Evolutionary conservation across 169 alveolate species (phyloP).

Genomic region (Cyclospora cayetanensis): DNA sequence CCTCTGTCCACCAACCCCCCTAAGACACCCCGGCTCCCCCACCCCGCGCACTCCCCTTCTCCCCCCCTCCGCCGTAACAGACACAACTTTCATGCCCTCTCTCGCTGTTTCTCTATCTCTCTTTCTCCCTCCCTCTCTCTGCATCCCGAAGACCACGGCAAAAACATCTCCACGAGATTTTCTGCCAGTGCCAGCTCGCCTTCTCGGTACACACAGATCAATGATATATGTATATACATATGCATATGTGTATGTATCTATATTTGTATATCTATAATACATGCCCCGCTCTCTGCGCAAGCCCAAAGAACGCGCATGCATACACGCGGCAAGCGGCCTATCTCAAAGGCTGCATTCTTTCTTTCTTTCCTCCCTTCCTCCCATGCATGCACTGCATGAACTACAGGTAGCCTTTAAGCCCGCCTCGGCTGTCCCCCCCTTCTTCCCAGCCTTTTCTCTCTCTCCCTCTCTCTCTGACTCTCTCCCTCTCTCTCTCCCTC

Average conservation of each 20-base stretch:
- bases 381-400: too few relatives aligned
- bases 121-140: background rate
- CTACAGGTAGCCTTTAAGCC: too few relatives aligned
- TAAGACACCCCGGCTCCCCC: too few relatives aligned
- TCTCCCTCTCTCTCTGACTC: background rate
- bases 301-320: too few relatives aligned
- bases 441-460: background rate
- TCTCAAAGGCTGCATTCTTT: too few relatives aligned
- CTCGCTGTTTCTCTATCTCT: background rate
- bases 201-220: background rate
- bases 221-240: background rate
- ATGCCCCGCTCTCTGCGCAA: too few relatives aligned
- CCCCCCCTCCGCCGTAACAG: too few relatives aligned
- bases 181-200: background rate
- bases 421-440: background rate
- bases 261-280: background rate
- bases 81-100: too few relatives aligned
- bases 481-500: background rate
- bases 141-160: background rate
- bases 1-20: too few relatives aligned
- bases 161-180: background rate
- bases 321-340: too few relatives aligned
- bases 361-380: background rate
- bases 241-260: background rate
- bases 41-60: too few relatives aligned